Evolutionary conservation across 352 stramenopile genomes (phyloP).

Genomic region (Aphanomyces stellatus): DNA sequence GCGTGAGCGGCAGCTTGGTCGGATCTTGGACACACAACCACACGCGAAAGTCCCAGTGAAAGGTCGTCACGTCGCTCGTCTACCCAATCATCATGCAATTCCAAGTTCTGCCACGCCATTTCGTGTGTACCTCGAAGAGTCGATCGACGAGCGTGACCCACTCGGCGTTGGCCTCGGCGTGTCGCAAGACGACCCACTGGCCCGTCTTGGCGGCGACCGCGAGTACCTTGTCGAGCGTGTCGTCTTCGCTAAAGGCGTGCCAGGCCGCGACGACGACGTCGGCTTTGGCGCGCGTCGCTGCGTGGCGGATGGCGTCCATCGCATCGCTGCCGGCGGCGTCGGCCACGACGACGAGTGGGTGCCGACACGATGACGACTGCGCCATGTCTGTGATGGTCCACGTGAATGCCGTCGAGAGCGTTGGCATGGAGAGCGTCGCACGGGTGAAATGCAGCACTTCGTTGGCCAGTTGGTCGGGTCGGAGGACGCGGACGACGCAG

Average conservation of each 20-base stretch:
- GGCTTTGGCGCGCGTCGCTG: slow-evolving; percentile 26
- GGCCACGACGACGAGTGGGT: slow-evolving; percentile 30
- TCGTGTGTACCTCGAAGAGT: slow-evolving; percentile 26
- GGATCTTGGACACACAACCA: slow-evolving; percentile 38
- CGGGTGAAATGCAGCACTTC: slow-evolving; percentile 7
- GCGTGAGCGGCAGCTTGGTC: slow-evolving; percentile 23
- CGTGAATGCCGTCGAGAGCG: background rate
- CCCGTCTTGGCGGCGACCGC: slow-evolving; percentile 38
- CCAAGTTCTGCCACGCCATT: background rate
- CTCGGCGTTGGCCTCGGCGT: slow-evolving; percentile 25
- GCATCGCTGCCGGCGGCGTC: slow-evolving; percentile 32
- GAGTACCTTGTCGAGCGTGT: slow-evolving; percentile 30
- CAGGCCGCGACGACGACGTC: slow-evolving; percentile 27
- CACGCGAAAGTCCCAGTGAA: slow-evolving; percentile 53
- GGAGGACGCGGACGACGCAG: slow-evolving; percentile 12
- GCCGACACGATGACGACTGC: background rate
- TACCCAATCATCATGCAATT: no score
- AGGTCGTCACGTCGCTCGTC: slow-evolving; percentile 22
- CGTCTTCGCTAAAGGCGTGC: slow-evolving; percentile 15
- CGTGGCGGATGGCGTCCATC: slow-evolving; percentile 25
- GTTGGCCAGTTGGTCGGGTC: background rate
- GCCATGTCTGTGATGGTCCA: background rate
- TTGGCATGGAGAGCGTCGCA: background rate
- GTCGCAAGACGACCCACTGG: slow-evolving; percentile 41
- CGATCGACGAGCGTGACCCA: slow-evolving; percentile 24